A percentile compares a stretch with the other conserved stretches of the same genome.
Evolutionary conservation across 768 basidiomycete genomes (phyloP).

Genomic region (Pulveroboletus sp.): DNA sequence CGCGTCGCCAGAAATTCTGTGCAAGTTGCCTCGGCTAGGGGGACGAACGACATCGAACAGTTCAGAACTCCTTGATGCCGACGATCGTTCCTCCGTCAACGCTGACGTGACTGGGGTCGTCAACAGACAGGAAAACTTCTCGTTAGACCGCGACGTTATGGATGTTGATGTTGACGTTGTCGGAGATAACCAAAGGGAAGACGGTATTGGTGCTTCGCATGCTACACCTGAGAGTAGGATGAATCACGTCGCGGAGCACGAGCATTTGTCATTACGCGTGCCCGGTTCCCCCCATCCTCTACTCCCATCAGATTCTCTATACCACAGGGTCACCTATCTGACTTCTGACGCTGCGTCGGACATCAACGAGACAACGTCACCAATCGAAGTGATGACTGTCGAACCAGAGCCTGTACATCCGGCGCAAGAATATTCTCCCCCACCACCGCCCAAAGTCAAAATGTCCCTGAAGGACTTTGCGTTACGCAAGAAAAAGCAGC

Average conservation of each 20-base stretch:
- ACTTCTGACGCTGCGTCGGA: neutral
- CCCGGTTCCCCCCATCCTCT: slow-evolving; percentile 2
- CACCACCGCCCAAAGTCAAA: slow-evolving; percentile 46
- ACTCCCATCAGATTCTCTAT: neutral
- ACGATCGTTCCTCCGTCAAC: neutral
- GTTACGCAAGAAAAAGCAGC: slow-evolving; percentile 48
- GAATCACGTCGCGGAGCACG: neutral
- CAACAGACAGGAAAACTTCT: neutral
- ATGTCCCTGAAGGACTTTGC: slow-evolving; percentile 57
- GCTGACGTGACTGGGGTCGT: neutral
- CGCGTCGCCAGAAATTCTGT: slow-evolving; percentile 28
- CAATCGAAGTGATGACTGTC: slow-evolving; percentile 8
- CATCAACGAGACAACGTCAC: slow-evolving; percentile 1
- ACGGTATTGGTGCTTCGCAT: neutral
- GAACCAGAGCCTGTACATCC: slow-evolving; percentile 7
- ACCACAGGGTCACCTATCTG: neutral
- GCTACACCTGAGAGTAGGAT: neutral
- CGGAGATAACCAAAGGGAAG: slow-evolving; percentile 2
- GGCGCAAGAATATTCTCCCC: slow-evolving; percentile 24
- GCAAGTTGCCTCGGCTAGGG: slow-evolving; percentile 10
- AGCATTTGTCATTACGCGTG: neutral
- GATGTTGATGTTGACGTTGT: slow-evolving; percentile 14
- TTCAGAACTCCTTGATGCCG: neutral
- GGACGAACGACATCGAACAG: neutral
- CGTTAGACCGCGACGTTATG: slow-evolving; percentile 16